Base-by-base conservation (phyloP, 2,329 filamentous ascomycete genomes). In the Paraphaeosphaeria minitans region DNA sequence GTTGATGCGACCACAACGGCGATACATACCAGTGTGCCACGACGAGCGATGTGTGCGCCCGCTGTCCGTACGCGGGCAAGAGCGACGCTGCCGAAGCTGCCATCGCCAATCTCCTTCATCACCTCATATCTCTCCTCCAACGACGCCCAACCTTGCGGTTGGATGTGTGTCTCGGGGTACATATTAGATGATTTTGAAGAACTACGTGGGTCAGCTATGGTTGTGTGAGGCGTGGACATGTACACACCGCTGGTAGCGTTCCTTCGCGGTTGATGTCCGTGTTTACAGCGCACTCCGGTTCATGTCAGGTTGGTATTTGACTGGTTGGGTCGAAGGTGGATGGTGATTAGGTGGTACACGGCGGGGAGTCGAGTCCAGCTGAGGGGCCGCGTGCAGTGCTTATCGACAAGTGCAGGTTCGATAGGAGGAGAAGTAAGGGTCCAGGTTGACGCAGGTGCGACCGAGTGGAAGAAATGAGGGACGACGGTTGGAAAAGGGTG, bases 81-180 rank as follows among this genome's bases (percentile, higher is more conserved):
- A 59, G 91, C 90, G 64, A 99, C 95, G 75, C 93, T 98, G 59
- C 95, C 95, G 76, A 99, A 99, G 81, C 95, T 98, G 67, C 95
- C 95, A 87, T 99, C 95, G 51, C 95, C 95, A 76, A 99, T 96
- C 74, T 99, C 95, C 80, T 98, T 99, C 75, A 99, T 82, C 56
- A 99, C 89, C 79, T 99, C 94, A 76, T 97, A 99, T 68, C 93
- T 89, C 75, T 99, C 95, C 76, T 97, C 93, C 55, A 99, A 87
- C 55, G 79, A 89, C 56, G 85, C 82, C 67, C 87, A 85, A 77
- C 86, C 86, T 75, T 90, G 86, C 70, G 88, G 86, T 78, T 89
- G 85, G 71, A 88, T 80, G 71, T 96, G 92, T 77, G 85, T 71
- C 87, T 81, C 73, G 94, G 92, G 77, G 86, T 84, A 78, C 91